Evolutionary conservation across 2,329 filamentous ascomycete genomes (phyloP).

Genomic region (Lasiodiplodia theobromae): DNA sequence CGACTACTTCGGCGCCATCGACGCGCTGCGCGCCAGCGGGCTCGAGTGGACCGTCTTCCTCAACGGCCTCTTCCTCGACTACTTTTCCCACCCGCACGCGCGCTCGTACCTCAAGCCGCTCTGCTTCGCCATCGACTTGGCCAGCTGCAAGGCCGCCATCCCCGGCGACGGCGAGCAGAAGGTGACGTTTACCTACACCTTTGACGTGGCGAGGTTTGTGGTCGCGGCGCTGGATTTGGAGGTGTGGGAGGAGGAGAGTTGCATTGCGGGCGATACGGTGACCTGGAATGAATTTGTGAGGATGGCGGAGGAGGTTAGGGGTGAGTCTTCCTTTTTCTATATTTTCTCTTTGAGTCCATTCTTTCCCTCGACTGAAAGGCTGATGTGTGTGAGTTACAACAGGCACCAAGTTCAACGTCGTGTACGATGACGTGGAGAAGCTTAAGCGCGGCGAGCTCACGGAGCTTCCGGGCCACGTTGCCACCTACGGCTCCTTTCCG

Average conservation of each 20-base stretch:
- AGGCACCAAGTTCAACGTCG: constrained; percentile 33
- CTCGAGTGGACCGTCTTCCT: constrained; percentile 40
- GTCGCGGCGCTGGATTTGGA: constrained; percentile 50
- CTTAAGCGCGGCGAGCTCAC: constrained; percentile 32
- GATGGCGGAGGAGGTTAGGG: constrained; percentile 28
- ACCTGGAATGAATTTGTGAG: constrained; percentile 33
- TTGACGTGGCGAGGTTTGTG: constrained; percentile 58
- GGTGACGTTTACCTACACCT: constrained; percentile 57
- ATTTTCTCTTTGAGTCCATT: background rate
- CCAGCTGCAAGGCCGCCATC: constrained; percentile 49
- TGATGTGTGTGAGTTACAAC: background rate
- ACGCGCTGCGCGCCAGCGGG: constrained; percentile 34
- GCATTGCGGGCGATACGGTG: constrained; percentile 33
- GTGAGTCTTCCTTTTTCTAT: background rate
- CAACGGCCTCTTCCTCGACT: constrained; percentile 42
- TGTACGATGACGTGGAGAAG: constrained; percentile 34
- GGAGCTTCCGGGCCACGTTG: constrained; percentile 31
- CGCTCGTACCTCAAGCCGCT: constrained; percentile 34
- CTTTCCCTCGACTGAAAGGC: background rate
- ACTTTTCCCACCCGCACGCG: constrained; percentile 39
- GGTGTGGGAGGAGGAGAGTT: constrained; percentile 50
- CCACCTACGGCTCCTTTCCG: constrained; percentile 33
- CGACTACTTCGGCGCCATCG: constrained; percentile 24
- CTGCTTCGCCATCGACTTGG: constrained; percentile 32
- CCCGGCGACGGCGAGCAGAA: constrained; percentile 57